These are phyloP conservation scores for Trichophyton verrucosum DNA, from an alignment of 2,329 filamentous ascomycete species.

Conservation along the genomic window DNA sequence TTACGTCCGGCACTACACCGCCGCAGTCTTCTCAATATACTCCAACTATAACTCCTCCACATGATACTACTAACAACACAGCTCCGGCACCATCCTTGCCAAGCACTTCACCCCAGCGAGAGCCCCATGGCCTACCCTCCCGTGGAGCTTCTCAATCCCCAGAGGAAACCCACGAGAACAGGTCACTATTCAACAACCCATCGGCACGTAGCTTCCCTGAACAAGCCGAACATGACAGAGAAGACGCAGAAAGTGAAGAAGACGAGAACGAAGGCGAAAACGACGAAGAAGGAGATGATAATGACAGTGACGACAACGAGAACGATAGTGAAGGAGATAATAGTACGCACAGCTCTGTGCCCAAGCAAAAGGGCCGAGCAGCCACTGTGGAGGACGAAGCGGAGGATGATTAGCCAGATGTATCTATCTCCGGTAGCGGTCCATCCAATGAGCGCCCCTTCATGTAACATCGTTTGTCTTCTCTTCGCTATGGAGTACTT, in stretches of 20 bases:
- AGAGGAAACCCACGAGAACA: background rate
- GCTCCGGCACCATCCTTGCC: background rate
- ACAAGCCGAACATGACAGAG: background rate
- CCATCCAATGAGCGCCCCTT: no score
- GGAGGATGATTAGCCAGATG: background rate
- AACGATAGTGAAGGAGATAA: background rate
- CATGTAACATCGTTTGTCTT: background rate
- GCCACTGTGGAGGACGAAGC: constrained; percentile 14
- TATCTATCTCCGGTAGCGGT: background rate
- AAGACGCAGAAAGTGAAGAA: background rate
- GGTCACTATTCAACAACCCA: background rate
- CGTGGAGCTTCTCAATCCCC: background rate
- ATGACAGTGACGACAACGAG: background rate
- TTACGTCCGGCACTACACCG: background rate
- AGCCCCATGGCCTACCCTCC: background rate
- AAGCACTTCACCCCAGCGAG: background rate
- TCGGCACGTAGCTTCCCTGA: background rate
- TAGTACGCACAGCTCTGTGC: background rate
- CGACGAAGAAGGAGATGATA: background rate
- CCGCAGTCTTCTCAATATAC: background rate
- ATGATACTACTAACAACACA: background rate
- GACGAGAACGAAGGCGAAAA: background rate
- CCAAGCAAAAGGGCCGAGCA: constrained; percentile 13
- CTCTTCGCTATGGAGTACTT: background rate
- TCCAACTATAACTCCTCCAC: background rate